These are phyloP conservation scores for Leptomonas seymouri DNA, from an alignment of 208 protist genomes.

Conservation along the genomic window DNA sequence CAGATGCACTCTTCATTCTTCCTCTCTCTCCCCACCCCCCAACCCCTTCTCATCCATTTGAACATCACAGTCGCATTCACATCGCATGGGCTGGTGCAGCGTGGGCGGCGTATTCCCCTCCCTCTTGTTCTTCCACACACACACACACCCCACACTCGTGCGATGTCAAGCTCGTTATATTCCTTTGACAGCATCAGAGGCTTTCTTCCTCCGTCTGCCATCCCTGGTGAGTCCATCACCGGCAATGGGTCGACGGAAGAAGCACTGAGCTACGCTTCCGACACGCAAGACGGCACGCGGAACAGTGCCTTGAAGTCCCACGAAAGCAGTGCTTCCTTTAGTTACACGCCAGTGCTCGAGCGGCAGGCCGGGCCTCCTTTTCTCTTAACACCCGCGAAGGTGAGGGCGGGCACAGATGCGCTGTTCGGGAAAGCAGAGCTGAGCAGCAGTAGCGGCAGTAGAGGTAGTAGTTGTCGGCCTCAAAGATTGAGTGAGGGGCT, in stretches of 20 bases:
- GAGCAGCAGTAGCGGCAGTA: background rate
- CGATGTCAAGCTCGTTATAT: background rate
- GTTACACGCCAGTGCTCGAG: background rate
- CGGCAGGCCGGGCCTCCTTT: background rate
- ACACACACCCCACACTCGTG: too few species aligned
- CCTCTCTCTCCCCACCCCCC: too few species aligned
- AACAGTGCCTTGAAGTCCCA: background rate
- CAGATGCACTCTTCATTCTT: too few species aligned
- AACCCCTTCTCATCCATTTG: too few species aligned
- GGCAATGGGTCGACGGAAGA: background rate
- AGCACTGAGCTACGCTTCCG: background rate
- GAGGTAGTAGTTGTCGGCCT: background rate
- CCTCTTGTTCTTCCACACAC: too few species aligned
- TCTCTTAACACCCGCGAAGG: background rate
- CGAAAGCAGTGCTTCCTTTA: slow-evolving; percentile 2
- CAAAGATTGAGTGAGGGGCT: background rate
- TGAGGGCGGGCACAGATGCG: background rate
- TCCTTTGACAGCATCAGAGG: background rate
- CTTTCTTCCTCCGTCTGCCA: background rate
- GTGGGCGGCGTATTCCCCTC: too few species aligned
- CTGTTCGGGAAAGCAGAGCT: background rate
- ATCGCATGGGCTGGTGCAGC: too few species aligned
- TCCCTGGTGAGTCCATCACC: background rate
- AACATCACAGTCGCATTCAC: too few species aligned
- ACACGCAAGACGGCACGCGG: background rate